A percentile compares a stretch with the other conserved stretches of the same genome.
Conservation (phyloP, 1,284 basidiomycete genomes). For the Exobasidium rhododendri region DNA sequence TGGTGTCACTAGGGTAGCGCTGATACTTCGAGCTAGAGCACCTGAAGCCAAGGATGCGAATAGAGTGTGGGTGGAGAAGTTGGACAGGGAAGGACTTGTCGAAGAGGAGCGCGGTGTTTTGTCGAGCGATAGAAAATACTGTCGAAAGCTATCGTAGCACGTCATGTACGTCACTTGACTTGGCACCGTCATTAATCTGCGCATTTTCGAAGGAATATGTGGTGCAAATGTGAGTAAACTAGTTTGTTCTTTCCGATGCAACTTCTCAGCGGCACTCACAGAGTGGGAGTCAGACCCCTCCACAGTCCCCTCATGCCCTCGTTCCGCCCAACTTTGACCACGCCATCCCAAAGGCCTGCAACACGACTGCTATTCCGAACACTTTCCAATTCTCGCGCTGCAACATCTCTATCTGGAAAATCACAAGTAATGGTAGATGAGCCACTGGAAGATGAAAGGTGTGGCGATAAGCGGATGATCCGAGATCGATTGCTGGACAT, state of each 20-base stretch:
- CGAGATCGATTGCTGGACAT: neutral
- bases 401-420: constrained; percentile 29
- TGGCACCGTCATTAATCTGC: constrained; percentile 72
- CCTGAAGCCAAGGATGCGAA: constrained; percentile 78
- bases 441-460: constrained; percentile 24
- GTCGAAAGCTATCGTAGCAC: constrained; percentile 85
- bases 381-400: constrained; percentile 26
- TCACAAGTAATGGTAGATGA: constrained; percentile 32
- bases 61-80: constrained; percentile 50
- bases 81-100: constrained; percentile 16
- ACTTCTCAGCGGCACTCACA: constrained; percentile 15
- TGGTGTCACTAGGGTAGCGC: constrained; percentile 79
- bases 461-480: neutral
- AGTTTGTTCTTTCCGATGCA: neutral
- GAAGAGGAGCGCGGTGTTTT: neutral
- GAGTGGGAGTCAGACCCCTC: constrained; percentile 50
- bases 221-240: neutral
- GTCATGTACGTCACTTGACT: constrained; percentile 92
- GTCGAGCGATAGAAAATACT: constrained; percentile 18
- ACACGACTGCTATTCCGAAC: constrained; percentile 30
- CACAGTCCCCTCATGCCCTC: constrained; percentile 50
- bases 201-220: constrained; percentile 6
- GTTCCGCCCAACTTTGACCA: constrained; percentile 40
- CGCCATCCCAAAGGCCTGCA: constrained; percentile 47
- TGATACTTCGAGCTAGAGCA: constrained; percentile 72